Evolutionary conservation across 129 eudicot genomes (phyloP), one percentile per base, ranked within the genome.

Genomic region (Flaveria linearis): DNA sequence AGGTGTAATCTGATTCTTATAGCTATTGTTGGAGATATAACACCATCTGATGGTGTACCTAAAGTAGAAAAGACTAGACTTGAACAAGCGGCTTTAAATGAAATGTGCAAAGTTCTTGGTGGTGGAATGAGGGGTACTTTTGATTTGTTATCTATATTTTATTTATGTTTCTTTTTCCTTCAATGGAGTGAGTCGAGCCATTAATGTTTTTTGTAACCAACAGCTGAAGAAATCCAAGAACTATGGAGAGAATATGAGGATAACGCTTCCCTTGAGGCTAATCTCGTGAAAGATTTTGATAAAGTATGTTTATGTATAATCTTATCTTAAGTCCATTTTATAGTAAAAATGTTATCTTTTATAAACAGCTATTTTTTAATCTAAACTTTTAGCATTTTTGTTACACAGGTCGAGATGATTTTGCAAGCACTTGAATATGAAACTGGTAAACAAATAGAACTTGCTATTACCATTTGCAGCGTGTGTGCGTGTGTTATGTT

Each of bases 1-100:
- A 58, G 23, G 39, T 71, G 16, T 71, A 71, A 23, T 72, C 23
- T 61, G 45, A n/a, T 14, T 87, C 41, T 53, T 77, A 70, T 76
- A 93, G 97, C 98, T 33, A 91, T 93, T 70, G 97, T 93, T 51
- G 98, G 98, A 60, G 98, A 93, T 82, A 93, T 93, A 76, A 93
- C 98, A 63, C 98, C 98, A 7, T 91, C 98, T 74, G 98, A 93
- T 83, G 88, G 88, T 68, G 91, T 93, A 81, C 98, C 98, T 2
- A 93, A 93, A 85, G 91, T 50, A 79, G 97, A 88, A 73, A 93
- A 93, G 82, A 91, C 97, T 82, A 87, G 91, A 85, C 83, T 79
- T 78, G 98, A 93, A 78, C 96, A 88, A 72, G 97, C 90, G 46
- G 98, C 98, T 39, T 86, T 93, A 66, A 85, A 87, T 63, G 97